These are phyloP conservation scores for Penicillium griseofulvum DNA, from an alignment of 2,329 filamentous ascomycete species.

Conservation along the genomic window DNA sequence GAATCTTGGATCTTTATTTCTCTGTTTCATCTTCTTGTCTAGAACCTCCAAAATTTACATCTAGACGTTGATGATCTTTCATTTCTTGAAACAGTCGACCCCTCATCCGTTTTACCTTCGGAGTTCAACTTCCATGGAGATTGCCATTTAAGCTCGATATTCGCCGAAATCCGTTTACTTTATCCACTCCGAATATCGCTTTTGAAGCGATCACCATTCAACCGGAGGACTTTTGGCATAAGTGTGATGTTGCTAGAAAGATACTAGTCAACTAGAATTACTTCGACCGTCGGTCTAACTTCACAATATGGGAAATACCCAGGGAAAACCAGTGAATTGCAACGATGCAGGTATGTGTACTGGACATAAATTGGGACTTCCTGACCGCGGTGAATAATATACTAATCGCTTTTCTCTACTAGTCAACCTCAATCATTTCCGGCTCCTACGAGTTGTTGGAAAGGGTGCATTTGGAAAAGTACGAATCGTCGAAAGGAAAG, in stretches of 20 bases:
- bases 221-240: background rate
- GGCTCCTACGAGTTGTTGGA: constrained; percentile 88
- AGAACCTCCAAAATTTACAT: background rate
- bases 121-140: constrained; percentile 17
- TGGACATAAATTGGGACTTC: constrained; percentile 8
- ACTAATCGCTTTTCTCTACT: constrained; percentile 17
- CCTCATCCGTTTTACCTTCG: constrained; percentile 16
- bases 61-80: constrained; percentile 1
- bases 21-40: background rate
- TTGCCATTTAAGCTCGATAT: constrained; percentile 12
- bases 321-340: constrained; percentile 88
- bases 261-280: constrained; percentile 19
- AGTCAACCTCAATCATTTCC: constrained; percentile 98
- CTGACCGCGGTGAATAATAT: constrained; percentile 10
- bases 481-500: constrained; percentile 95
- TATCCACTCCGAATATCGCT: background rate
- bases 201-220: background rate
- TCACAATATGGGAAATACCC: constrained; percentile 80
- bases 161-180: background rate
- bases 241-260: constrained; percentile 27
- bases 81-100: constrained; percentile 14
- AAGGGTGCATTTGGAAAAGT: constrained; percentile 99
- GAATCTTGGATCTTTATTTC: background rate
- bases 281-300: constrained; percentile 7
- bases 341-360: constrained; percentile 80